phyloP scores from a whole-genome alignment of 805 yeast species.

The Myxozyma vanderwaltii region DNA sequence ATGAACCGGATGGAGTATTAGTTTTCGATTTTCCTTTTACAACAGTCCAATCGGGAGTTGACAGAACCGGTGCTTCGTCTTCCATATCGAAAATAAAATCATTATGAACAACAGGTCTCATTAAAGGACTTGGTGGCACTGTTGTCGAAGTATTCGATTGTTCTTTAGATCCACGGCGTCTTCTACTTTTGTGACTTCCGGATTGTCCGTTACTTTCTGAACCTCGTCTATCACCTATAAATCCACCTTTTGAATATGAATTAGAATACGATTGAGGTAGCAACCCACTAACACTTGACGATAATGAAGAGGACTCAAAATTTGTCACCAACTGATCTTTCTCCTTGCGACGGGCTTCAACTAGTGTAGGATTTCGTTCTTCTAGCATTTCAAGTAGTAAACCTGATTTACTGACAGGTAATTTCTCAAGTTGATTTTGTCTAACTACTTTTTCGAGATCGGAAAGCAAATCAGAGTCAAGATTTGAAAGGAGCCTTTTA shows the following conservation, averaged over 20 bases:
- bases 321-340: constrained; percentile 7
- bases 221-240: constrained; percentile 8
- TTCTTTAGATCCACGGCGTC: constrained; percentile 20
- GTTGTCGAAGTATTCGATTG: not conserved
- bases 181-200: constrained; percentile 1
- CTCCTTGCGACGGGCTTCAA: constrained; percentile 20
- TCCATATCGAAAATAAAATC: constrained; percentile 35
- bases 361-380: constrained; percentile 28
- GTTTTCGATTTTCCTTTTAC: constrained; percentile 25
- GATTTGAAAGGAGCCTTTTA: constrained; percentile 6
- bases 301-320: constrained; percentile 18
- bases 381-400: constrained; percentile 22
- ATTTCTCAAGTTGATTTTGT: constrained; percentile 23
- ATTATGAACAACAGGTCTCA: constrained; percentile 7
- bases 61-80: constrained; percentile 19
- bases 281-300: constrained; percentile 4
- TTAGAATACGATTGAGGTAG: constrained; percentile 7
- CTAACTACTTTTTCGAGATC: constrained; percentile 28
- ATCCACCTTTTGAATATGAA: constrained; percentile 8
- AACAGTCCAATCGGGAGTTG: constrained; percentile 14
- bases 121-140: constrained; percentile 12
- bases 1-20: not conserved
- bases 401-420: constrained; percentile 31
- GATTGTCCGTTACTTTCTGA: not conserved
- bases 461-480: constrained; percentile 14